These are phyloP conservation scores for Zymoseptoria tritici DNA, from an alignment of 2,329 filamentous ascomycete genomes.

Conservation along the genomic window DNA sequence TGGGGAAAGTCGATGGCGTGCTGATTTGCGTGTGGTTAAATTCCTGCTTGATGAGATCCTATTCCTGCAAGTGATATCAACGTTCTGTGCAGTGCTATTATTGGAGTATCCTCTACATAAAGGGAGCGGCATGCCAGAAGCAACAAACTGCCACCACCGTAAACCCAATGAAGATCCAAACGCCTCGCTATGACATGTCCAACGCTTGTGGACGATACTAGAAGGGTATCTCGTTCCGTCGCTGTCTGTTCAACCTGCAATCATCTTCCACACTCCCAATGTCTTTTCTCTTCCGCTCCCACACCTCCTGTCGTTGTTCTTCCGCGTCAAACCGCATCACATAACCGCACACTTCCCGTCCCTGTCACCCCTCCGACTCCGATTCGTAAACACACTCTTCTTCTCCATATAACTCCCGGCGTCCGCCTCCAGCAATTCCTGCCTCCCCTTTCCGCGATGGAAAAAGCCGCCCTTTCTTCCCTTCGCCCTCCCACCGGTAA, in stretches of 20 bases:
- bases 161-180: neutral
- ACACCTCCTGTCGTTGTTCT: neutral
- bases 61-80: neutral
- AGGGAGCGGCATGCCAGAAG: no score
- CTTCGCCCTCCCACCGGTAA: neutral
- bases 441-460: neutral
- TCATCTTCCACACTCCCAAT: neutral
- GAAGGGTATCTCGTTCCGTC: neutral
- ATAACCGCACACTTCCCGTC: neutral
- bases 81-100: no score
- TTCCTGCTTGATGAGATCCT: neutral
- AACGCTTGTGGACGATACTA: neutral
- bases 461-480: neutral
- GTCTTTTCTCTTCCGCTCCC: neutral
- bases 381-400: neutral
- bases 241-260: neutral
- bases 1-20: neutral
- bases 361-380: neutral
- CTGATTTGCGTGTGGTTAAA: neutral
- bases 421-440: neutral
- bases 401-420: neutral
- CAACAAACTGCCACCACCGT: no score
- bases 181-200: neutral
- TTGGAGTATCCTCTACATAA: no score
- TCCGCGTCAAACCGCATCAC: neutral